Percentiles rank a stretch among this genome's conserved stretches.
Conservation (phyloP, 2,329 filamentous ascomycete species). For the Leptographium flavum region DNA sequence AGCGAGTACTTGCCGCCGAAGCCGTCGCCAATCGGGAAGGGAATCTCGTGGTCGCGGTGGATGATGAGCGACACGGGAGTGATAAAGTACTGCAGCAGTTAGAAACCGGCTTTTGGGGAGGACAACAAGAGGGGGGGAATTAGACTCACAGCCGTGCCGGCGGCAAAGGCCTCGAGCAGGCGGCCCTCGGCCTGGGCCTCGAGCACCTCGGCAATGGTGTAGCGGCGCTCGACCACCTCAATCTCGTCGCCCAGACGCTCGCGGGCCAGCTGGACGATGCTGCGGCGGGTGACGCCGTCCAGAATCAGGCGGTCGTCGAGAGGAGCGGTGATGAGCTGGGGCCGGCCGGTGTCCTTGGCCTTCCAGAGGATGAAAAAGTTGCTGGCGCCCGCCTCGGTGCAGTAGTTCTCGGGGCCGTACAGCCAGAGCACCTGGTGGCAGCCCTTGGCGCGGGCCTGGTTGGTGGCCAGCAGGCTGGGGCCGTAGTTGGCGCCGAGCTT, state of each 20-base stretch:
- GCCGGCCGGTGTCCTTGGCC: slow-evolving; percentile 37
- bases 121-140: slow-evolving; percentile 19
- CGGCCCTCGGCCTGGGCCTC: slow-evolving; percentile 62
- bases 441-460: slow-evolving; percentile 56
- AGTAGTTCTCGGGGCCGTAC: slow-evolving; percentile 60
- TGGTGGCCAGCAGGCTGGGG: slow-evolving; percentile 63
- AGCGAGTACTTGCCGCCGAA: slow-evolving; percentile 41
- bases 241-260: slow-evolving; percentile 43
- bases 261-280: slow-evolving; percentile 58
- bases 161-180: slow-evolving; percentile 71
- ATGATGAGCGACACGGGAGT: slow-evolving; percentile 53
- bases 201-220: slow-evolving; percentile 65
- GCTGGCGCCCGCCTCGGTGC: slow-evolving; percentile 81
- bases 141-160: slow-evolving; percentile 71
- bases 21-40: slow-evolving; percentile 43
- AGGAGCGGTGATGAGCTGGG: slow-evolving; percentile 70
- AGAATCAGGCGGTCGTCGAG: slow-evolving; percentile 73
- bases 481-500: slow-evolving; percentile 94
- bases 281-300: slow-evolving; percentile 75
- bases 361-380: slow-evolving; percentile 86
- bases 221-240: slow-evolving; percentile 68
- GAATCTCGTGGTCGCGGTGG: slow-evolving; percentile 49
- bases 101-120: not conserved
- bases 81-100: slow-evolving; percentile 47
- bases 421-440: slow-evolving; percentile 93